Base-by-base conservation (phyloP, 768 basidiomycete genomes). In the Omphalotus guepiniiformis region DNA sequence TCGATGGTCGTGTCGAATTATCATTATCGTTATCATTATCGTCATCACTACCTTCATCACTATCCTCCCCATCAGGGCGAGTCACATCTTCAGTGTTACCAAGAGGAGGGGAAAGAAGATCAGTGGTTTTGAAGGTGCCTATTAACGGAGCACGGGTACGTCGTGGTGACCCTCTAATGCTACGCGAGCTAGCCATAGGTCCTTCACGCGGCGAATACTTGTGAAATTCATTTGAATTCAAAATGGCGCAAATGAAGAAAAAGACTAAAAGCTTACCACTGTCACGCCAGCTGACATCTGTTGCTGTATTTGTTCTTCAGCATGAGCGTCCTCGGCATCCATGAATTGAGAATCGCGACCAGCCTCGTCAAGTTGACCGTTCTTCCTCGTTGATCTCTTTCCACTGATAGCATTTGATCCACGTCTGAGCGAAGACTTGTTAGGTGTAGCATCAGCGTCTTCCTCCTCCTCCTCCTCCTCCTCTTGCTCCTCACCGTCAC, bases 261-360 rank as follows among this genome's bases (percentile, higher is more conserved):
- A 39, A 39, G 48, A 42, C 7, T 28, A 13, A 32, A 45, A 27
- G 71, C 79, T 52, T 59, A 92, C 87, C 51, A 88, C 71, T 47
- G 77, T 80, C 13, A 78, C 83, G 28, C 87, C 90, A 47, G 82
- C 83, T 27, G 78, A 83, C 25, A 94, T 66, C 51, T 89, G 89
- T 52, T 88, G 83, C 58, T 93, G 88, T 37, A 95, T 88, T 62
- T 94, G 91, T 57, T 88, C 85, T 53, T 87, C 79, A 6, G 88
- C 89, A 55, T 84, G 74, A 11, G 78, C 82, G 44, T 90, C 89
- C 54, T 93, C 89, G 3, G 90, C 90, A 62, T 93, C 90, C 84
- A 90, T 85, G 58, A 92, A 92, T 56, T 91, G 90, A 9, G 90
- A 92, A 2, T 76, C 74, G 5, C 80, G 78, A 15, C 80, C 80